Evolutionary conservation across 257 asterid genomes (phyloP).

Genomic region (Catharanthus roseus): DNA sequence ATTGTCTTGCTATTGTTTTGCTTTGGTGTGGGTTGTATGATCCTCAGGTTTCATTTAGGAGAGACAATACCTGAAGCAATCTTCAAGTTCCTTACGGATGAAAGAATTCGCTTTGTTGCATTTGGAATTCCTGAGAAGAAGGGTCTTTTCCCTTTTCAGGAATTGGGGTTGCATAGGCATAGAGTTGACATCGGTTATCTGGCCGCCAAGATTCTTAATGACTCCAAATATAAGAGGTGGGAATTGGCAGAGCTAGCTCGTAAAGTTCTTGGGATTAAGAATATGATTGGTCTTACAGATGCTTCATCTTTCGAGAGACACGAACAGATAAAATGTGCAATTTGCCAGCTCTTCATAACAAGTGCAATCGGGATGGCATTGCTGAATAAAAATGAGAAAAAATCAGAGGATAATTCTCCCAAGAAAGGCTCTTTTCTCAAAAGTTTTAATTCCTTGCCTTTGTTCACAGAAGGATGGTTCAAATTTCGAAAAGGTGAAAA

Average conservation of each 20-base stretch:
- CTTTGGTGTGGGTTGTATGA: slow-evolving; percentile 76
- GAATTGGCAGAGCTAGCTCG: slow-evolving; percentile 60
- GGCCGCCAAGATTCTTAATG: slow-evolving; percentile 53
- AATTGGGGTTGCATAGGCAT: slow-evolving; percentile 41
- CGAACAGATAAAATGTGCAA: slow-evolving; percentile 60
- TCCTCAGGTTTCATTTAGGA: slow-evolving; percentile 53
- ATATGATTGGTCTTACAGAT: slow-evolving; percentile 60
- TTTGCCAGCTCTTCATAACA: slow-evolving; percentile 71
- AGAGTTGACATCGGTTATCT: slow-evolving; percentile 59
- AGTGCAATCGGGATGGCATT: slow-evolving; percentile 60
- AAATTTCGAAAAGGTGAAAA: slow-evolving; percentile 47
- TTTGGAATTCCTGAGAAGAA: slow-evolving; percentile 74
- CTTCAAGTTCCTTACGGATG: slow-evolving; percentile 50
- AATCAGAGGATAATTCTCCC: slow-evolving; percentile 12
- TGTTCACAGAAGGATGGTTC: slow-evolving; percentile 58
- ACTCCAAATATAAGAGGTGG: slow-evolving; percentile 47
- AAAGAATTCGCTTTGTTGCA: slow-evolving; percentile 65
- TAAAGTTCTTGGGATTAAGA: slow-evolving; percentile 63
- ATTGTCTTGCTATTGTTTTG: slow-evolving; percentile 47
- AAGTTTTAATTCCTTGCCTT: slow-evolving; percentile 49
- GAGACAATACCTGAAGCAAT: slow-evolving; percentile 44
- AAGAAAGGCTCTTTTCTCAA: slow-evolving; percentile 46
- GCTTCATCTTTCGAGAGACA: slow-evolving; percentile 72
- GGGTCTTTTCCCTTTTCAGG: slow-evolving; percentile 60
- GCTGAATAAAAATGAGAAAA: slow-evolving; percentile 32